Evolutionary conservation across 2,329 filamentous ascomycete species (phyloP).

Genomic region (Verticillium nonalfalfae): DNA sequence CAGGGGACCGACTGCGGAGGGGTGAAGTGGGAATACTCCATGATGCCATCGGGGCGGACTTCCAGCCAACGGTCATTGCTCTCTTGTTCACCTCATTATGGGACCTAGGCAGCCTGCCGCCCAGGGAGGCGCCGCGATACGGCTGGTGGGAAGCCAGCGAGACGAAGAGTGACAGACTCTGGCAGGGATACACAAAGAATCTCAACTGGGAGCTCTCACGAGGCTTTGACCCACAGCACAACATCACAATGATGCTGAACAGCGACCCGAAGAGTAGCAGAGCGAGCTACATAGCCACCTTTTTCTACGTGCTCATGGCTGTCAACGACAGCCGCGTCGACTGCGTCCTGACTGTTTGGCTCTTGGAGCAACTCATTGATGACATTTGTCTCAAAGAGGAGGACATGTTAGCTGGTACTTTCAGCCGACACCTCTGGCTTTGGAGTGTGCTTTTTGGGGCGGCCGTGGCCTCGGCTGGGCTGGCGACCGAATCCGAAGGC

Average conservation of each 20-base stretch:
- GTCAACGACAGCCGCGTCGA: constrained; percentile 33
- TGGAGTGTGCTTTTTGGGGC: constrained; percentile 40
- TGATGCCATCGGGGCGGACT: constrained; percentile 21
- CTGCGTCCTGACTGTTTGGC: constrained; percentile 36
- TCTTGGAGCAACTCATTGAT: constrained; percentile 37
- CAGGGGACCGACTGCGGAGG: constrained; percentile 30
- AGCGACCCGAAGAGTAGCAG: constrained; percentile 30
- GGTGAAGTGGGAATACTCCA: constrained; percentile 28
- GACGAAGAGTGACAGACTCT: constrained; percentile 25
- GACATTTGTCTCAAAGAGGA: constrained; percentile 34
- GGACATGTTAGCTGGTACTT: constrained; percentile 31
- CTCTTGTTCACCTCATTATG: constrained; percentile 36
- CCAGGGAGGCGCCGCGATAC: constrained; percentile 25
- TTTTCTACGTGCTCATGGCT: constrained; percentile 40
- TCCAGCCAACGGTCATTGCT: constrained; percentile 37
- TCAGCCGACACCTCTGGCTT: constrained; percentile 36
- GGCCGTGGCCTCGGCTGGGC: constrained; percentile 30
- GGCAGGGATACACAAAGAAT: constrained; percentile 28
- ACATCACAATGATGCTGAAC: constrained; percentile 25
- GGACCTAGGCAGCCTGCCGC: constrained; percentile 27
- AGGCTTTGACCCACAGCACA: constrained; percentile 22
- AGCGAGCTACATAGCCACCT: constrained; percentile 38
- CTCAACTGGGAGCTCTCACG: constrained; percentile 29
- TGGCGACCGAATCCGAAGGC: constrained; percentile 25
- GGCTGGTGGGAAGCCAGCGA: constrained; percentile 29